phyloP scores from a whole-genome alignment of 805 yeast species.

The Maudiozyma turicensis region DNA sequence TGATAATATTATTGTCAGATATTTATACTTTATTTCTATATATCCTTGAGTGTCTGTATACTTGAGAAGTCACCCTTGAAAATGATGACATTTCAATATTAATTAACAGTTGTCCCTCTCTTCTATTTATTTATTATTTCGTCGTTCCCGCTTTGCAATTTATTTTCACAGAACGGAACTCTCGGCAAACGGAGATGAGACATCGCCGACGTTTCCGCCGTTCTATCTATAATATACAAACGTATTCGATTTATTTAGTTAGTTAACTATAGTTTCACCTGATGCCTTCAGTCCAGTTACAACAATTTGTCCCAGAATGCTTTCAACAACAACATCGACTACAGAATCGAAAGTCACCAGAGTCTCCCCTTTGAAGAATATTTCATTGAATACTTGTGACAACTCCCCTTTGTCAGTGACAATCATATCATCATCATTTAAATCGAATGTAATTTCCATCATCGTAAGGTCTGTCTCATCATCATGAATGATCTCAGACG shows the following conservation, averaged over 20 bases:
- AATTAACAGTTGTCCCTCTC: too few relatives aligned
- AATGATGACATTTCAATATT: too few relatives aligned
- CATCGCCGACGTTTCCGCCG: too few relatives aligned
- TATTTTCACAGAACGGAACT: too few relatives aligned
- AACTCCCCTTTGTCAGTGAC: slow-evolving; percentile 35
- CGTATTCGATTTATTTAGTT: background rate
- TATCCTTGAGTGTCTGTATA: too few relatives aligned
- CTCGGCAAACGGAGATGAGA: too few relatives aligned
- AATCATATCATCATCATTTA: slow-evolving; percentile 35
- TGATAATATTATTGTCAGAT: too few relatives aligned
- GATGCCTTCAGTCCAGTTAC: slow-evolving; percentile 20
- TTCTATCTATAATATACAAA: too few relatives aligned
- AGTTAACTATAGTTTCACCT: slow-evolving; percentile 20
- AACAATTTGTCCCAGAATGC: slow-evolving; percentile 22
- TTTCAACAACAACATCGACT: slow-evolving; percentile 19
- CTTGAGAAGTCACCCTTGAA: too few relatives aligned
- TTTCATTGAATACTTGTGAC: slow-evolving; percentile 34
- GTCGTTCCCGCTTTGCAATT: too few relatives aligned
- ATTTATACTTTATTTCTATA: too few relatives aligned
- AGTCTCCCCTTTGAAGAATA: slow-evolving; percentile 34
- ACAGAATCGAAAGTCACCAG: slow-evolving; percentile 14
- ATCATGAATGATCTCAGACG: slow-evolving; percentile 27
- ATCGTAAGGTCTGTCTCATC: slow-evolving; percentile 15
- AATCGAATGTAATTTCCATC: slow-evolving; percentile 31
- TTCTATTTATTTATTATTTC: too few relatives aligned